Conservation (phyloP, 1,284 basidiomycete species). For the Omphalotus olearius region DNA sequence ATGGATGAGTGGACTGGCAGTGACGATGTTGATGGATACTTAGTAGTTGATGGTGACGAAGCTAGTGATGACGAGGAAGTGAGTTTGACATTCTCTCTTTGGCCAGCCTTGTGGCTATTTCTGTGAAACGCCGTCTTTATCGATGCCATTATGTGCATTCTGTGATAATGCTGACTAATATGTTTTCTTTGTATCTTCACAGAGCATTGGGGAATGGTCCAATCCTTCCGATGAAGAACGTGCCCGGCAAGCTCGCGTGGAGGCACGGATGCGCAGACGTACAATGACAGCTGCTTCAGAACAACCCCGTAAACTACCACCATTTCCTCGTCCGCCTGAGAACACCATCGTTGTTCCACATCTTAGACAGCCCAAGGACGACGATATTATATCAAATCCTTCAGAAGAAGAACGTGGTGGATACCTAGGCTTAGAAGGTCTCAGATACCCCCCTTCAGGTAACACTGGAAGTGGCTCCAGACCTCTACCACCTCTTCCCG, state of each 20-base stretch:
- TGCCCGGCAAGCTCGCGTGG: constrained; percentile 60
- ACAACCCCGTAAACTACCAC: constrained; percentile 62
- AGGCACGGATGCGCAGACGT: constrained; percentile 50
- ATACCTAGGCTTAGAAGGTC: constrained; percentile 38
- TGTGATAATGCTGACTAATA: neutral
- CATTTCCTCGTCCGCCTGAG: constrained; percentile 72
- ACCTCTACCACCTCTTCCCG: constrained; percentile 53
- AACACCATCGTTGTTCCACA: constrained; percentile 35
- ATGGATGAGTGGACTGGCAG: constrained; percentile 79
- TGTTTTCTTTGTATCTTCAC: constrained; percentile 12
- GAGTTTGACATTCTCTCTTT: neutral
- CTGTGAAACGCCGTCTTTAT: constrained; percentile 16
- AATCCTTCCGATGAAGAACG: constrained; percentile 84
- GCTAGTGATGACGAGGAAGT: constrained; percentile 40
- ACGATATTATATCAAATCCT: constrained; percentile 78
- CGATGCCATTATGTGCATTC: neutral
- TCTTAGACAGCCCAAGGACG: constrained; percentile 23
- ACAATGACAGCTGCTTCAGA: constrained; percentile 20
- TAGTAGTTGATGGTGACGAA: constrained; percentile 38
- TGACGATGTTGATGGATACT: constrained; percentile 51
- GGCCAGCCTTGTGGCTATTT: too few species aligned
- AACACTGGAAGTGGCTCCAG: constrained; percentile 2
- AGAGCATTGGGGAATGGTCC: constrained; percentile 85
- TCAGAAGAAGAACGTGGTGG: constrained; percentile 63
- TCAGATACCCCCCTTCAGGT: constrained; percentile 24